Percentiles rank a stretch among this genome's conserved stretches.
phyloP scores from a whole-genome alignment of 805 yeast species.

The Peterozyma toletana region DNA sequence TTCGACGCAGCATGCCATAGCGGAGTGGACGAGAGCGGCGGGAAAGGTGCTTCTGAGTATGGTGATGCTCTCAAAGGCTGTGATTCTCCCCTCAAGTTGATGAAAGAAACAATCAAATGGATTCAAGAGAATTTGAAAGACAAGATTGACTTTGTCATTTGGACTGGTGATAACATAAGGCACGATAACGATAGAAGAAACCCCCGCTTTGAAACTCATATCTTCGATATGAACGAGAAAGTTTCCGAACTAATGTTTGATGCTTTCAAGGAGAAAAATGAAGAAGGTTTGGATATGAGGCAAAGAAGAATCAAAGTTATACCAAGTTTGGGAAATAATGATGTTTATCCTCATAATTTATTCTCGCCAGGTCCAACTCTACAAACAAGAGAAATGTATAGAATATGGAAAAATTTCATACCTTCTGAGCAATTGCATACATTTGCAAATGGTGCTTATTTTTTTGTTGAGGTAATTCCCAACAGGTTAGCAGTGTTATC shows the following conservation, averaged over 20 bases:
- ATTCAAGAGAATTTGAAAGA: constrained; percentile 55
- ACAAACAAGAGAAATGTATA: constrained; percentile 71
- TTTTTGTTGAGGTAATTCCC: constrained; percentile 72
- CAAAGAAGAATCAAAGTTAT: constrained; percentile 33
- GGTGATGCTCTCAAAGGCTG: constrained; percentile 77
- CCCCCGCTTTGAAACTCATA: constrained; percentile 71
- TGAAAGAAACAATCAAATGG: constrained; percentile 63
- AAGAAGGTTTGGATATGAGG: constrained; percentile 14
- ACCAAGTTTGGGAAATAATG: constrained; percentile 81
- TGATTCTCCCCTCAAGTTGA: constrained; percentile 61
- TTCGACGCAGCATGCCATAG: constrained; percentile 51
- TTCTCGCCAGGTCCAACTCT: constrained; percentile 85
- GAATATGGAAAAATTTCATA: constrained; percentile 65
- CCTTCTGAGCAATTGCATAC: constrained; percentile 74
- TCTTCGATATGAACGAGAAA: constrained; percentile 58
- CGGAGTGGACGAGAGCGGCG: constrained; percentile 15
- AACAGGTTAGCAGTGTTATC: constrained; percentile 71
- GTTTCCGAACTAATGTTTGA: constrained; percentile 47
- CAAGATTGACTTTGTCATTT: constrained; percentile 75
- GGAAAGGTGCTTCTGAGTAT: constrained; percentile 48
- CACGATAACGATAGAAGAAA: constrained; percentile 72
- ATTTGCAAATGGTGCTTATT: constrained; percentile 71
- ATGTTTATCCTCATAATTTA: constrained; percentile 83
- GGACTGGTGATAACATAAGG: constrained; percentile 89
- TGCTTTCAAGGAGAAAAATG: constrained; percentile 42